Conservation (phyloP, 2,329 filamentous ascomycete species). For the Hymenoscyphus repandus region DNA sequence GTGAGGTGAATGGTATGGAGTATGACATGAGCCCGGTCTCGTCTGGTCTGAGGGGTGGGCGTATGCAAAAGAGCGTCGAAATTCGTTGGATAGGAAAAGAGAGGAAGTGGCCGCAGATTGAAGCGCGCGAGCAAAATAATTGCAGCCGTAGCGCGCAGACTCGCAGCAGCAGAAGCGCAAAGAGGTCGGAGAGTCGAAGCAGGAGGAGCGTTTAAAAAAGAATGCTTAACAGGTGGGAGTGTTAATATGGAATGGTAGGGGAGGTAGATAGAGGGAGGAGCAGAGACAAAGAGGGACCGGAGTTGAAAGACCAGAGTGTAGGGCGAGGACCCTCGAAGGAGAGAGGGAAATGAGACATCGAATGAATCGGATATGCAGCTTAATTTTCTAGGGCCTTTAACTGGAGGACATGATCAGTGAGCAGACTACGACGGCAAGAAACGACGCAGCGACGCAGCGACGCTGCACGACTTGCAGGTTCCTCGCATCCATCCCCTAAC, state of each 20-base stretch:
- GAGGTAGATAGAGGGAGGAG: neutral
- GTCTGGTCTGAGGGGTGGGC: slow-evolving; percentile 9
- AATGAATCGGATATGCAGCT: no score
- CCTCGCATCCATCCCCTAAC: no score
- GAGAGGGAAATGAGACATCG: no score
- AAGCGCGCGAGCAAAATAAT: neutral
- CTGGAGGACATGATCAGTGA: no score
- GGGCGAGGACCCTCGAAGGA: no score
- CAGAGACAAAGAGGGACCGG: neutral
- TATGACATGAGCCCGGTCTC: neutral
- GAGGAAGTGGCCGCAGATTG: slow-evolving; percentile 16
- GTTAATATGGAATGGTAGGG: no score
- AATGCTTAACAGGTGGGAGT: no score
- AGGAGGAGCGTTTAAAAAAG: neutral
- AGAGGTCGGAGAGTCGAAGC: neutral
- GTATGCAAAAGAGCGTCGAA: slow-evolving; percentile 17
- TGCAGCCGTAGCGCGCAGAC: neutral
- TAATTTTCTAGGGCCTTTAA: no score
- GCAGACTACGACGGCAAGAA: no score
- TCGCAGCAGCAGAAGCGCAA: neutral
- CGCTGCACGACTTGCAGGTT: no score
- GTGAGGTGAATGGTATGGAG: neutral
- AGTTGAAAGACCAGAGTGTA: no score
- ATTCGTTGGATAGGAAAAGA: slow-evolving; percentile 11
- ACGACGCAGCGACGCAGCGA: no score